Evolutionary conservation across 1,284 basidiomycete species (phyloP).

Genomic region (Trametes polyzona): DNA sequence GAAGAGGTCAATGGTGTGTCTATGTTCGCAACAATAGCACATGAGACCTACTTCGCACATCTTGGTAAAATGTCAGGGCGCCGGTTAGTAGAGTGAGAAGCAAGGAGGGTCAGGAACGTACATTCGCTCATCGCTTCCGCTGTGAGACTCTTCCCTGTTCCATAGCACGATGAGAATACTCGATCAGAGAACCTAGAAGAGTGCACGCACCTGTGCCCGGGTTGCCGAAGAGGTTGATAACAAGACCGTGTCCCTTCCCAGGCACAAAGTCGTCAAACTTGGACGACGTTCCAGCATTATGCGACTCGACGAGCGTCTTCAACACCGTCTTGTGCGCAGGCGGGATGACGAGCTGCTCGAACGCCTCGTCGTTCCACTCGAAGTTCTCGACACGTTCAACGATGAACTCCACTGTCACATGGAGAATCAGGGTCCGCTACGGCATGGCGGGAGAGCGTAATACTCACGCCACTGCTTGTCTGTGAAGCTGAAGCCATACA

Average conservation of each 20-base stretch:
- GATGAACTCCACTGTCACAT: conserved; percentile 58
- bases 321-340: conserved; percentile 55
- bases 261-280: conserved; percentile 64
- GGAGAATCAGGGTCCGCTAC: neutral
- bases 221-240: conserved; percentile 64
- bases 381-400: conserved; percentile 54
- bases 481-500: conserved; percentile 61
- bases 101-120: conserved; percentile 15
- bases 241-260: conserved; percentile 64
- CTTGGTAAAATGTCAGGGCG: conserved; percentile 12
- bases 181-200: too few species aligned
- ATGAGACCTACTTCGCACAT: conserved; percentile 32
- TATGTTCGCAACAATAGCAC: neutral
- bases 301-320: conserved; percentile 59
- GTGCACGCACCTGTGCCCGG: conserved; percentile 49
- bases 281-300: conserved; percentile 47
- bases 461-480: conserved; percentile 64
- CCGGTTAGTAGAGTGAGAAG: conserved; percentile 4
- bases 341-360: conserved; percentile 61
- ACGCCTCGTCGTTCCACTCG: conserved; percentile 61
- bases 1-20: conserved; percentile 27
- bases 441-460: neutral
- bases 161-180: neutral
- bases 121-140: conserved; percentile 56
- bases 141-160: conserved; percentile 47